Base-by-base conservation (phyloP, 2,329 filamentous ascomycete genomes). In the Ophiocordyceps camponoti-leonardi region DNA sequence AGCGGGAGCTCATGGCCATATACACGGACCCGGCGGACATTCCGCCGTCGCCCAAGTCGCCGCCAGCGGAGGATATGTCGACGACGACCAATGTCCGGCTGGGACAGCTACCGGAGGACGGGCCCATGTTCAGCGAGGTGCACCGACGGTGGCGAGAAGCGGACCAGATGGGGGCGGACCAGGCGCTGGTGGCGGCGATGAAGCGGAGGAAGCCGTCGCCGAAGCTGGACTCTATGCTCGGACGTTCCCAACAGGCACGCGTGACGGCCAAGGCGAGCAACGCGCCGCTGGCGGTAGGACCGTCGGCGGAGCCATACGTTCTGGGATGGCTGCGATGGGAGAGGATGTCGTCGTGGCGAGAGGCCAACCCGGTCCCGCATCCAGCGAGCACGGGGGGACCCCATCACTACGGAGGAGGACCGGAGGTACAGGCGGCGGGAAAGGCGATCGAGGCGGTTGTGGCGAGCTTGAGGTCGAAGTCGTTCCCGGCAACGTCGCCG, bases 1-100 rank as follows among this genome's bases (percentile, higher is more conserved):
- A 68, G 42, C 66, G 66, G 12, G 75, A 78, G 52, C 65, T 81
- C 31, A 77, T 81, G 71, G 72, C 65, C n/a, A 64, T 77, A 41
- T 79, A 79, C 52, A 68, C 68, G 2, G 67, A 70, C 43, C 53
- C 61, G 1, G 62, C 67, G 4, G 73, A 78, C 49, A 76, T 78
- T 43, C 75, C 75, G 2, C 61, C 67, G 2, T 71, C 72, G 4
- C 73, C 75, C 13, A 72, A 72, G 53, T 77, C 73, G 13, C 74
- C 75, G 0, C 57, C 58, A 1, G 59, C 55, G 8, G 67, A 68
- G 51, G 48, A 8, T 4, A 23, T 52, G 14, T 47, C 51, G 3
- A 46, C 51, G 35, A 46, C 50, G 30, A 37, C 48, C 11, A 51
- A 55, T 28, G 42, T 53, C 23, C 65, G 58, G 47, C 54, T 59